Percentiles rank a stretch among this genome's conserved stretches.
phyloP scores from a whole-genome alignment of 164 flowering plant species.

The Houttuynia cordata region DNA sequence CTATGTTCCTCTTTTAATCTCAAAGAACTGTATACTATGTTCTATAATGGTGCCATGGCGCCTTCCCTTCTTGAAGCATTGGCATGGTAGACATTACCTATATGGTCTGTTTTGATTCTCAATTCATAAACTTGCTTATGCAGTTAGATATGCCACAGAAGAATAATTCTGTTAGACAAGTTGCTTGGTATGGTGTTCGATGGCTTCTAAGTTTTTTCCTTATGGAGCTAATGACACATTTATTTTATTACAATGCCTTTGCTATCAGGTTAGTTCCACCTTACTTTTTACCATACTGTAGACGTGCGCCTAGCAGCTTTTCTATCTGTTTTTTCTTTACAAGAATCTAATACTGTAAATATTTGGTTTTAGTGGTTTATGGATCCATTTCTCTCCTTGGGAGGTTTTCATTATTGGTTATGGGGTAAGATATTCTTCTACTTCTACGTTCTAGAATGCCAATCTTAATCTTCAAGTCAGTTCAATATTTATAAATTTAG shows the following conservation, averaged over 20 bases:
- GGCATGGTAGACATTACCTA: neutral
- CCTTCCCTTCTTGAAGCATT: neutral
- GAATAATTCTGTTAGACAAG: conserved; percentile 29
- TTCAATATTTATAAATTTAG: too few species aligned
- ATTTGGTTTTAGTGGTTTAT: conserved; percentile 42
- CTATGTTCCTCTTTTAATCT: too few species aligned
- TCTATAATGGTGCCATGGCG: too few species aligned
- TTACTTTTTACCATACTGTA: neutral
- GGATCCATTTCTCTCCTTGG: conserved; percentile 74
- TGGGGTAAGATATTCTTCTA: conserved; percentile 58
- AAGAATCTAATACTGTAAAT: neutral
- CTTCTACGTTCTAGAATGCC: conserved; percentile 6
- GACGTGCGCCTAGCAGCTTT: neutral
- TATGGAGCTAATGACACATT: conserved; percentile 85
- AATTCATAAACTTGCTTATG: conserved; percentile 5
- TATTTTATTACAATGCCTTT: conserved; percentile 78
- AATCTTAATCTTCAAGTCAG: neutral
- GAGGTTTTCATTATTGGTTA: conserved; percentile 91
- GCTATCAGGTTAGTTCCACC: conserved; percentile 50
- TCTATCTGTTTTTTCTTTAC: too few species aligned
- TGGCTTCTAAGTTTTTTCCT: conserved; percentile 62
- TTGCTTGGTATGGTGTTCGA: conserved; percentile 66
- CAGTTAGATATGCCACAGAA: conserved; percentile 79
- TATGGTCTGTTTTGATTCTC: neutral
- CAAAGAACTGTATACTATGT: too few species aligned